Evolutionary conservation across 495 filamentous ascomycete species (phyloP), one percentile per base, ranked within the genome.

Genomic region (Sabuloglossum arenarium): DNA sequence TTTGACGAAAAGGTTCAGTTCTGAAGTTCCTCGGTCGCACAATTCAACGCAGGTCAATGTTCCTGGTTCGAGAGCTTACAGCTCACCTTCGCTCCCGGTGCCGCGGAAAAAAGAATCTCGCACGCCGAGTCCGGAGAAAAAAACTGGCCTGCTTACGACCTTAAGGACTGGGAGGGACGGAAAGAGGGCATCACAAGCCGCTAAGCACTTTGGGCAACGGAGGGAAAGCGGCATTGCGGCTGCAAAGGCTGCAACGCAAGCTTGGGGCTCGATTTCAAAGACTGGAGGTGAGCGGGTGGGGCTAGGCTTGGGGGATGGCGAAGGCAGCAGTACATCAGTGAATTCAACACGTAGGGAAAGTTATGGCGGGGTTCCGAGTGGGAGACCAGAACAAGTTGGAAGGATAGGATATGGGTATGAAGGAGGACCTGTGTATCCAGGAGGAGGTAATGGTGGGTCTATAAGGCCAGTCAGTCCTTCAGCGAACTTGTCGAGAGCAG

Each of bases 201-300:
- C 62, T 23, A 62, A 60, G 54, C 60, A 28, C 55, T 24, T 53
- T 58, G 37, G 54, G 52, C 53, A 62, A 58, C 61, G 29, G 68
- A 58, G 60, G 61, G 61, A 69, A 64, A 63, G 66, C 65, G 59
- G 54, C 61, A 63, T 66, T 46, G 74, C 74, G 47, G 86, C 88
- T 29, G 88, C 84, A 43, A 93, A 85, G 66, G 91, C 91, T 14
- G 91, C 91, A 1, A 83, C 84, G 1, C 68, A 94, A 34, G 90
- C 90, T 19, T 98, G 89, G 89, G 78, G 73, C 45, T 75, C 73
- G 58, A 69, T 73, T 32, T 71, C 71, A 28, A 70, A 71, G 51
- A 49, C 23, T 12, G 37, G 60, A 11, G 60, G 63, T 19, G 51
- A 62, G 23, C 61, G 57, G 61, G 57, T 55, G 29, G 61, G 39